These are phyloP conservation scores for Zostera marina DNA, from an alignment of 116 monocot species.

Conservation along the genomic window DNA sequence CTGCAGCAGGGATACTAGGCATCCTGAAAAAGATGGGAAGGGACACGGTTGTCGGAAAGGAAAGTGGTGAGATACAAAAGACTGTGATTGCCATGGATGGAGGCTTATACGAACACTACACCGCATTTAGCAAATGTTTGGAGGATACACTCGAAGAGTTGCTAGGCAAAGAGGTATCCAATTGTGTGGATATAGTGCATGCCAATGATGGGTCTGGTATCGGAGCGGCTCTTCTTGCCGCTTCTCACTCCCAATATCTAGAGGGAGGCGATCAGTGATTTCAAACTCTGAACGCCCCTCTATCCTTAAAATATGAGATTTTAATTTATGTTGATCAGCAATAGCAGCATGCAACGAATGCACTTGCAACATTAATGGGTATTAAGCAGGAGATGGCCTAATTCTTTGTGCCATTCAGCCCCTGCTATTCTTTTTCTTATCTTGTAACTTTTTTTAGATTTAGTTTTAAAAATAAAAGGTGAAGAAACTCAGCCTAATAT, in stretches of 20 bases:
- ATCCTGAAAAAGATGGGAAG: constrained; percentile 73
- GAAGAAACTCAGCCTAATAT: no score
- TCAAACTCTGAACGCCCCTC: neutral
- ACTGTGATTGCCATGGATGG: constrained; percentile 84
- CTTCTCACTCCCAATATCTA: constrained; percentile 57
- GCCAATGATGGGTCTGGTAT: constrained; percentile 84
- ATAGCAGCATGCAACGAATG: neutral
- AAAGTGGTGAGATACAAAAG: constrained; percentile 15
- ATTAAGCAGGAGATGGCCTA: neutral
- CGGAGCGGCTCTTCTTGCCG: constrained; percentile 84
- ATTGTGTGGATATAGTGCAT: constrained; percentile 24
- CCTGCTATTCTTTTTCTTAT: constrained; percentile 1
- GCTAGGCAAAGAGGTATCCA: constrained; percentile 38
- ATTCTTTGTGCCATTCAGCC: constrained; percentile 1
- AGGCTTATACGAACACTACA: constrained; percentile 72
- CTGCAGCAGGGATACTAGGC: constrained; percentile 75
- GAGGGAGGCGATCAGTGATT: neutral
- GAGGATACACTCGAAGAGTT: constrained; percentile 45
- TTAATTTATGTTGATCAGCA: neutral
- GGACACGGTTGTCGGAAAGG: constrained; percentile 10
- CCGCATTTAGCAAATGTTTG: constrained; percentile 39
- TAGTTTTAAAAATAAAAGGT: no score
- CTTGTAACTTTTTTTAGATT: no score
- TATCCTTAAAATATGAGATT: neutral
- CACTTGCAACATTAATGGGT: neutral